phyloP scores from a whole-genome alignment of 139 green algal species.

The Asterochloris erici region DNA sequence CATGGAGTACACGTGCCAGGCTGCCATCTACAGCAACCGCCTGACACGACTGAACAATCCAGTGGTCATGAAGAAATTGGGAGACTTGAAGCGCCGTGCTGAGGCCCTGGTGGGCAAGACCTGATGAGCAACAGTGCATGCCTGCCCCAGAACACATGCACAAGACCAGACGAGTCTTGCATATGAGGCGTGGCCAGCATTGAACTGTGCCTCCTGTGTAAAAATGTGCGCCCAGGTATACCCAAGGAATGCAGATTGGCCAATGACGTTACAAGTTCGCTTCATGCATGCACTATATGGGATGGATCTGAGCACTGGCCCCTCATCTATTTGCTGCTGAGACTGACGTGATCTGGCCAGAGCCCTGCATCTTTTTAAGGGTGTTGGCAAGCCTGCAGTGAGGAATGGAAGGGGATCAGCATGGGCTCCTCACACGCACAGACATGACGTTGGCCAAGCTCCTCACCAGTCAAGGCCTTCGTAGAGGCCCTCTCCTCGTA shows the following conservation, averaged over 20 bases:
- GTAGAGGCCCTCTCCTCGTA: slow-evolving; percentile 88
- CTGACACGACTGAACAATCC: slow-evolving; percentile 41
- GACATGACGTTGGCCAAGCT: not conserved
- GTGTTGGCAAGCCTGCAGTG: slow-evolving; percentile 35
- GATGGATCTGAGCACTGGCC: too few species aligned
- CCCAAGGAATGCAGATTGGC: too few species aligned
- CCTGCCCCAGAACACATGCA: too few species aligned
- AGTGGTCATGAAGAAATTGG: slow-evolving; percentile 30
- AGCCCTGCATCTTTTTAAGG: slow-evolving; percentile 50
- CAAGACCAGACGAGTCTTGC: too few species aligned
- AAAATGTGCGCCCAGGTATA: too few species aligned
- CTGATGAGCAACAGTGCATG: not conserved
- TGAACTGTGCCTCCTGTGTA: too few species aligned
- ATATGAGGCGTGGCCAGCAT: too few species aligned
- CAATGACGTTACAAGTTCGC: too few species aligned
- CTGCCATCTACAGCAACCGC: slow-evolving; percentile 33
- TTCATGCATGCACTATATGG: too few species aligned
- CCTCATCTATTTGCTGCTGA: slow-evolving; percentile 4
- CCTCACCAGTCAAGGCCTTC: slow-evolving; percentile 54
- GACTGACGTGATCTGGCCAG: slow-evolving; percentile 29
- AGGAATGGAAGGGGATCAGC: not conserved
- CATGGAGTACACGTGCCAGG: slow-evolving; percentile 30
- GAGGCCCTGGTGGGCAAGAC: not conserved
- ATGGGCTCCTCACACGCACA: not conserved
- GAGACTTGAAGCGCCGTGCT: slow-evolving; percentile 13